These are phyloP conservation scores for Westerdykella ornata DNA, from an alignment of 2,329 filamentous ascomycete species.

Conservation along the genomic window DNA sequence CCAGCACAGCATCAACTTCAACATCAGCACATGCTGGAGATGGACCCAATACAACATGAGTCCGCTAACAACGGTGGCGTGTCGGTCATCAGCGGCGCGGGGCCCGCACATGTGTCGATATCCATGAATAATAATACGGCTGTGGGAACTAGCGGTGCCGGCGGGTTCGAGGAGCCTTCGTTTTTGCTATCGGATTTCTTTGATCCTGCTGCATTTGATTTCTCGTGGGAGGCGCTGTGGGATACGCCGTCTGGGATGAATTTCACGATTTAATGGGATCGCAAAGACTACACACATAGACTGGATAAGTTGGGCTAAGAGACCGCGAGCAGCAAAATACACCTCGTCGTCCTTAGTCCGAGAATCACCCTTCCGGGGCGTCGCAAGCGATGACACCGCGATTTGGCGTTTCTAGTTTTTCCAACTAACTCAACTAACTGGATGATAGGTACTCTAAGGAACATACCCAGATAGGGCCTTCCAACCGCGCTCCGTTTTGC, in stretches of 20 bases:
- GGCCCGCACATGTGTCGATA: not conserved
- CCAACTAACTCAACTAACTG: too few relatives aligned
- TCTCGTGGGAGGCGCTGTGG: slow-evolving; percentile 35
- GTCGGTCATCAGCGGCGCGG: not conserved
- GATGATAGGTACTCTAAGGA: too few relatives aligned
- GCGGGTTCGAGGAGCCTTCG: slow-evolving; percentile 23
- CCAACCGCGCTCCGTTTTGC: too few relatives aligned
- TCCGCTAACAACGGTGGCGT: not conserved
- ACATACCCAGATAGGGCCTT: too few relatives aligned
- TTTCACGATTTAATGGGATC: slow-evolving; percentile 19
- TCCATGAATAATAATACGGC: not conserved
- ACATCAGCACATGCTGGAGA: not conserved
- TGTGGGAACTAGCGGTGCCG: slow-evolving; percentile 2
- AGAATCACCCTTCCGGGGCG: too few relatives aligned
- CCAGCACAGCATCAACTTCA: not conserved
- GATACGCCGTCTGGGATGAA: slow-evolving; percentile 33
- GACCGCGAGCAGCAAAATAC: too few relatives aligned
- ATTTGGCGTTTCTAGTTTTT: too few relatives aligned
- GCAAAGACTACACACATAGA: too few relatives aligned
- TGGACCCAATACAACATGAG: not conserved
- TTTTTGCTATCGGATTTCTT: slow-evolving; percentile 28
- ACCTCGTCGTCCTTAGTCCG: too few relatives aligned
- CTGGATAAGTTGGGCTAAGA: too few relatives aligned
- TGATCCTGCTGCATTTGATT: slow-evolving; percentile 32
- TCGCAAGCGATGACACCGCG: too few relatives aligned